phyloP scores from a whole-genome alignment of 2,329 filamentous ascomycete species.

The Diplodia corticola region DNA sequence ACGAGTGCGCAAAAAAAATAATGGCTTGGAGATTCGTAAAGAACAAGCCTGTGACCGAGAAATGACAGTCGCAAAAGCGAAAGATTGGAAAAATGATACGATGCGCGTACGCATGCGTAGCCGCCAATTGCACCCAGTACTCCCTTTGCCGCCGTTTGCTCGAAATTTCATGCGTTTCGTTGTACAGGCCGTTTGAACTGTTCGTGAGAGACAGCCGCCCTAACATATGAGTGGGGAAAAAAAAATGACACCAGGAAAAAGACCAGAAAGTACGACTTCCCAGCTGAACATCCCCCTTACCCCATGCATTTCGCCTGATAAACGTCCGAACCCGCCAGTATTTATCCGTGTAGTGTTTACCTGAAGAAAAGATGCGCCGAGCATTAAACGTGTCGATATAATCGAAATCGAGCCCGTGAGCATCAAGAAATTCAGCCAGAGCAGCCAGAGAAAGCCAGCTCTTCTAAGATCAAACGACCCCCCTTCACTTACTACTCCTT shows the following conservation, averaged over 20 bases:
- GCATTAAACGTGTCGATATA: neutral
- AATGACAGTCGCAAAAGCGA: neutral
- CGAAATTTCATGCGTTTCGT: neutral
- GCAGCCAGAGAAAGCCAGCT: neutral
- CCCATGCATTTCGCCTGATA: conserved; percentile 4
- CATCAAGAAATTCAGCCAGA: neutral
- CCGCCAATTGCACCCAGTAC: neutral
- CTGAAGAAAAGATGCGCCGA: neutral
- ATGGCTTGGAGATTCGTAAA: neutral
- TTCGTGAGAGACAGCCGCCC: conserved; percentile 12
- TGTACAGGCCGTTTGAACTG: conserved; percentile 10
- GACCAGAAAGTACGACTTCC: neutral
- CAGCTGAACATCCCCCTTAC: neutral
- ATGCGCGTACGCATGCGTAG: conserved; percentile 1
- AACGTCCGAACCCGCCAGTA: neutral
- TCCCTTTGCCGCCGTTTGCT: neutral
- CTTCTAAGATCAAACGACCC: conserved; percentile 1
- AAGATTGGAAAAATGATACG: neutral
- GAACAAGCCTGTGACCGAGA: neutral
- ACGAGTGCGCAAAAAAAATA: neutral
- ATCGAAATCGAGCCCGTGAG: neutral
- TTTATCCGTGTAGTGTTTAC: neutral
- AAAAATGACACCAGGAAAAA: neutral
- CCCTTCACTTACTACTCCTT: neutral
- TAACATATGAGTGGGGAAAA: neutral